phyloP scores from a whole-genome alignment of 2,329 filamentous ascomycete species.

The Aspergillus neoniger region DNA sequence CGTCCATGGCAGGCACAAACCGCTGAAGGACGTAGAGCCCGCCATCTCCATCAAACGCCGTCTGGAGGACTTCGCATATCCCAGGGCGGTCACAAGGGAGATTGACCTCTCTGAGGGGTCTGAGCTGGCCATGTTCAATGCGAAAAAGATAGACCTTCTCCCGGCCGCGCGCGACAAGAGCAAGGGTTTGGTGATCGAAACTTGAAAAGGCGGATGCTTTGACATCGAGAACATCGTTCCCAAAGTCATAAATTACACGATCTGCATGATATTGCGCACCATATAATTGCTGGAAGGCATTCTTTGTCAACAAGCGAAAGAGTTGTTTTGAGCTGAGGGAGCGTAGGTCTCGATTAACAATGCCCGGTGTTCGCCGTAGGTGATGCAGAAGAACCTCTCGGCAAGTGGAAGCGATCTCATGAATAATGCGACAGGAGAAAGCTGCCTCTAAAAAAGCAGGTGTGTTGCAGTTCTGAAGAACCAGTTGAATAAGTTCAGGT shows the following conservation, averaged over 20 bases:
- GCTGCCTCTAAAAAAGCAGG: constrained; percentile 42
- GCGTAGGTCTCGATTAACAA: constrained; percentile 20
- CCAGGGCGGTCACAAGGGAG: constrained; percentile 29
- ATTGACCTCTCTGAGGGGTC: constrained; percentile 20
- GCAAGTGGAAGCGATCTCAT: constrained; percentile 36
- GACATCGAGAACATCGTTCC: constrained; percentile 31
- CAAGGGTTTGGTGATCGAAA: constrained; percentile 21
- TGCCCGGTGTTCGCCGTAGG: constrained; percentile 38
- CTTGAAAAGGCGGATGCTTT: constrained; percentile 36
- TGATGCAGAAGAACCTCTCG: constrained; percentile 42
- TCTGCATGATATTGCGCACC: constrained; percentile 39
- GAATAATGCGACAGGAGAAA: constrained; percentile 38
- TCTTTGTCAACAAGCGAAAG: constrained; percentile 34
- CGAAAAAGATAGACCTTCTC: constrained; percentile 32
- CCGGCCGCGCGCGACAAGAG: constrained; percentile 35
- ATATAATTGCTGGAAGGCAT: constrained; percentile 37
- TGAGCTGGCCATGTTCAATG: constrained; percentile 21
- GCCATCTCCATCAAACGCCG: constrained; percentile 25
- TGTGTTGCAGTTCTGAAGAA: constrained; percentile 38
- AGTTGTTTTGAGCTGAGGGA: constrained; percentile 28
- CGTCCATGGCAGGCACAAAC: constrained; percentile 28
- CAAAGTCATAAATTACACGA: constrained; percentile 31
- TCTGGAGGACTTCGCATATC: constrained; percentile 35
- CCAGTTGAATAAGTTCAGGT: constrained; percentile 41
- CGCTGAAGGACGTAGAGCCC: constrained; percentile 37